Conservation (phyloP, 495 filamentous ascomycete genomes). For the Staphylotrichum tortipilum region DNA sequence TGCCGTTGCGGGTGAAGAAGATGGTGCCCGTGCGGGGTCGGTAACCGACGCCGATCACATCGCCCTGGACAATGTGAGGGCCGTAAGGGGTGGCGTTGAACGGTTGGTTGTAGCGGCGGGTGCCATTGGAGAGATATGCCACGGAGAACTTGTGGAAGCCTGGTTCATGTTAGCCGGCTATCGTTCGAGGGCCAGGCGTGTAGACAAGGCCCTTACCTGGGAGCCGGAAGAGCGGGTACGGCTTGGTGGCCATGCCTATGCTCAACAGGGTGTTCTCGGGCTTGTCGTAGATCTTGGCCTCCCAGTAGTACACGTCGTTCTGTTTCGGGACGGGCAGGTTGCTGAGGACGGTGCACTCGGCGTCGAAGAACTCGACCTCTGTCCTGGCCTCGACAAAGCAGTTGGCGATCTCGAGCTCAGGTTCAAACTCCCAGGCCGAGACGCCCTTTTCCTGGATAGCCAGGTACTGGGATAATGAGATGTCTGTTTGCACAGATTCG, state of each 20-base stretch:
- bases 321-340: slow-evolving; percentile 96
- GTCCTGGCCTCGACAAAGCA: slow-evolving; percentile 95
- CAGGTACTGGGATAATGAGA: slow-evolving; percentile 92
- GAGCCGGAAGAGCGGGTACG: slow-evolving; percentile 88
- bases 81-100: slow-evolving; percentile 73
- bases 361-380: slow-evolving; percentile 97
- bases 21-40: slow-evolving; percentile 87
- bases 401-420: slow-evolving; percentile 95
- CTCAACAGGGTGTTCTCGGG: slow-evolving; percentile 76
- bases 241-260: slow-evolving; percentile 91
- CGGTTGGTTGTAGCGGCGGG: slow-evolving; percentile 84
- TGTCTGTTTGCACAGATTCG: slow-evolving; percentile 91
- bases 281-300: slow-evolving; percentile 96
- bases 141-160: slow-evolving; percentile 87
- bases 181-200: not conserved
- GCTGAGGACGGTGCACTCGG: slow-evolving; percentile 93
- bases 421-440: slow-evolving; percentile 97
- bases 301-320: slow-evolving; percentile 99
- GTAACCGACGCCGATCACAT: slow-evolving; percentile 94
- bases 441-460: slow-evolving; percentile 99
- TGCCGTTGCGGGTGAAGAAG: slow-evolving; percentile 97
- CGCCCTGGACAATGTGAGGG: slow-evolving; percentile 76
- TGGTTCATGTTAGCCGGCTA: slow-evolving; percentile 25
- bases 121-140: slow-evolving; percentile 80
- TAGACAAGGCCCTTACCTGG: slow-evolving; percentile 51